These are phyloP conservation scores for Cenococcum geophilum DNA, from an alignment of 495 filamentous ascomycete genomes.

Conservation along the genomic window DNA sequence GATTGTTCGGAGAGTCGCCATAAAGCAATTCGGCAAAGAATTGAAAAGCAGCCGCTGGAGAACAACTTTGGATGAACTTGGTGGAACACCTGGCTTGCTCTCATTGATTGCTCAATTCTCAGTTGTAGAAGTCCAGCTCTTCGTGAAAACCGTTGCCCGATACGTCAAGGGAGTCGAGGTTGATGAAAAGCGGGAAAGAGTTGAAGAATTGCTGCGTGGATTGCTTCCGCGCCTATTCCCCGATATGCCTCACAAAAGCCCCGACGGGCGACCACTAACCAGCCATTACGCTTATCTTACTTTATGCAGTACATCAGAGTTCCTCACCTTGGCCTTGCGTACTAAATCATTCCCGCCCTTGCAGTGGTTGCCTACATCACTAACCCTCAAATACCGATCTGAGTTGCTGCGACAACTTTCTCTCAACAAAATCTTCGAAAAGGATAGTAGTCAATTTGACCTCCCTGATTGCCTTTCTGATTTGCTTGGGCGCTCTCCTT, in stretches of 20 bases:
- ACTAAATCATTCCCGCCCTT: not conserved
- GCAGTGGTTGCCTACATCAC: not conserved
- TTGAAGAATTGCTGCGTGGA: constrained; percentile 10
- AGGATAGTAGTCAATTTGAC: not conserved
- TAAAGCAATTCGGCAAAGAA: constrained; percentile 7
- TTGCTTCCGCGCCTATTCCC: constrained; percentile 6
- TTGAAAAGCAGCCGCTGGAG: constrained; percentile 19
- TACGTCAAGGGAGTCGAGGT: constrained; percentile 5
- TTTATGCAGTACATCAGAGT: constrained; percentile 12
- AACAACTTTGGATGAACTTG: constrained; percentile 12
- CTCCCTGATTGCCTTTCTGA: not conserved
- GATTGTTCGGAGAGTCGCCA: constrained; percentile 11
- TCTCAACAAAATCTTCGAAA: constrained; percentile 8
- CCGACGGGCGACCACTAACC: constrained; percentile 15
- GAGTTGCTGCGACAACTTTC: constrained; percentile 7
- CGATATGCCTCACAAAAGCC: not conserved
- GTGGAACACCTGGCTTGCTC: constrained; percentile 7
- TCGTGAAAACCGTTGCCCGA: constrained; percentile 1
- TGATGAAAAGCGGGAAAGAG: constrained; percentile 12
- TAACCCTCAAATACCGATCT: constrained; percentile 4
- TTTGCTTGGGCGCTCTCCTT: constrained; percentile 3
- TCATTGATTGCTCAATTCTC: constrained; percentile 14
- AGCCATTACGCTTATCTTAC: constrained; percentile 10
- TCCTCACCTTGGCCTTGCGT: not conserved
- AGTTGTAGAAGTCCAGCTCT: constrained; percentile 11